A percentile compares a stretch with the other conserved stretches of the same genome.
These are phyloP conservation scores for Jimgerdemannia flammicorona DNA, from an alignment of 192 early-diverging fungal species.

Conservation along the genomic window DNA sequence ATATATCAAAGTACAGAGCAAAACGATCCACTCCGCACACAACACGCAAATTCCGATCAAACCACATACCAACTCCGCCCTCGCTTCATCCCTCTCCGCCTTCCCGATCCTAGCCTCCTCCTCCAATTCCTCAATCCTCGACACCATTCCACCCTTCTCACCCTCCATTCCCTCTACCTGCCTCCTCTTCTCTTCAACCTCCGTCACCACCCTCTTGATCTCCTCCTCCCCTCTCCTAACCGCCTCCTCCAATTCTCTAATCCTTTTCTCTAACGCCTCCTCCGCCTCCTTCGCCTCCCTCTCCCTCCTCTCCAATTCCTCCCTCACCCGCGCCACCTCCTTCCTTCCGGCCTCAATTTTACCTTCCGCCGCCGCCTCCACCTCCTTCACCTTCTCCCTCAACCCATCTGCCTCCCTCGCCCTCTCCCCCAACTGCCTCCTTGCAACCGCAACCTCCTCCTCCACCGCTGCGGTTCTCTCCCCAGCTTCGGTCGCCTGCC, in stretches of 20 bases:
- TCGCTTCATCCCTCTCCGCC: neutral
- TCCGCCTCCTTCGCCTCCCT: neutral
- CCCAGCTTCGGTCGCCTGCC: slow-evolving; percentile 43
- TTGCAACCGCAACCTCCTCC: slow-evolving; percentile 40
- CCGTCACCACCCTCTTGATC: slow-evolving; percentile 22
- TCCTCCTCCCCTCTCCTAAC: slow-evolving; percentile 17
- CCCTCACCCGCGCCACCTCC: slow-evolving; percentile 2
- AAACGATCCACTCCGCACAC: too few species aligned
- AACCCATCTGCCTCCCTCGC: slow-evolving; percentile 15
- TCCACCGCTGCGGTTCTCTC: slow-evolving; percentile 49
- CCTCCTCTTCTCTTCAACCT: slow-evolving; percentile 20
- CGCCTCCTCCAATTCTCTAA: slow-evolving; percentile 4
- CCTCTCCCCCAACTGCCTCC: slow-evolving; percentile 37
- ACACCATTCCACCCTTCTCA: slow-evolving; percentile 11
- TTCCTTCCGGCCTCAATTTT: slow-evolving; percentile 2
- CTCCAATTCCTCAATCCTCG: slow-evolving; percentile 12
- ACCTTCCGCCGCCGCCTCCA: slow-evolving; percentile 12
- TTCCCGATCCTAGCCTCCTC: slow-evolving; percentile 2
- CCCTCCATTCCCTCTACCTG: slow-evolving; percentile 7
- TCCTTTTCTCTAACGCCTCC: slow-evolving; percentile 10
- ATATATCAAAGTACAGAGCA: too few species aligned
- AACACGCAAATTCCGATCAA: neutral
- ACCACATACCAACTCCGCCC: neutral
- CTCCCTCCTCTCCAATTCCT: slow-evolving; percentile 5
- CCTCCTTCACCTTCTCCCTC: slow-evolving; percentile 21